Conservation (phyloP, 1,139 yeast species). For the Kurtzmaniella natalensis region DNA sequence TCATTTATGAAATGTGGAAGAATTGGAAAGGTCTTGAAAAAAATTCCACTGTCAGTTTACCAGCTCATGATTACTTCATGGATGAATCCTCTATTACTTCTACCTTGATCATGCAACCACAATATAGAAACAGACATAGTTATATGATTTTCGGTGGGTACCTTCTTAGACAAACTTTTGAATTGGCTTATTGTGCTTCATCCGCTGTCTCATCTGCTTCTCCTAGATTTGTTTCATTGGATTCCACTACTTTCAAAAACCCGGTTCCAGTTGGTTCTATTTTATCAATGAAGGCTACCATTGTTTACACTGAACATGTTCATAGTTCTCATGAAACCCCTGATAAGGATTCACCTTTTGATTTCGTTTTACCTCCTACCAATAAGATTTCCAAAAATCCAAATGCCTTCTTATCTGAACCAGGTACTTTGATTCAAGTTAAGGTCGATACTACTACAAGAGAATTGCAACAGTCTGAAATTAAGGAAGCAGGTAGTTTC, state of each 20-base stretch:
- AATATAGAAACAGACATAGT: slow-evolving; percentile 88
- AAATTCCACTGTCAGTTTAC: slow-evolving; percentile 15
- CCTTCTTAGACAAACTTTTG: slow-evolving; percentile 84
- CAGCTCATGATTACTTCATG: slow-evolving; percentile 57
- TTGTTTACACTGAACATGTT: slow-evolving; percentile 78
- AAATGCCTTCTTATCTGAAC: slow-evolving; percentile 59
- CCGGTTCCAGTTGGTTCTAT: slow-evolving; percentile 96
- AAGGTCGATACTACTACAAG: slow-evolving; percentile 80
- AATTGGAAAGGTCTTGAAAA: slow-evolving; percentile 45
- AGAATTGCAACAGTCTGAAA: slow-evolving; percentile 54
- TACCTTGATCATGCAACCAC: slow-evolving; percentile 92
- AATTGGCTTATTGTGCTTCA: slow-evolving; percentile 86
- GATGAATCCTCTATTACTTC: slow-evolving; percentile 65
- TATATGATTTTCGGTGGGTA: slow-evolving; percentile 95
- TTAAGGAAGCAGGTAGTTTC: slow-evolving; percentile 78
- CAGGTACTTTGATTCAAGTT: slow-evolving; percentile 89
- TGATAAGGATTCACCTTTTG: slow-evolving; percentile 36
- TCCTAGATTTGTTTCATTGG: slow-evolving; percentile 85
- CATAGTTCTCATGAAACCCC: slow-evolving; percentile 30
- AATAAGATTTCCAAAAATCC: slow-evolving; percentile 50
- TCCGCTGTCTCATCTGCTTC: slow-evolving; percentile 81
- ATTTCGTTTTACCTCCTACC: slow-evolving; percentile 54
- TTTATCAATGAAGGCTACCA: slow-evolving; percentile 71
- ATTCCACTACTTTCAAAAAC: slow-evolving; percentile 84
- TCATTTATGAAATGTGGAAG: slow-evolving; percentile 76